Evolutionary conservation across 2,329 filamentous ascomycete genomes (phyloP), one percentile per base, ranked within the genome.

Genomic region (Hysterium pulicare): DNA sequence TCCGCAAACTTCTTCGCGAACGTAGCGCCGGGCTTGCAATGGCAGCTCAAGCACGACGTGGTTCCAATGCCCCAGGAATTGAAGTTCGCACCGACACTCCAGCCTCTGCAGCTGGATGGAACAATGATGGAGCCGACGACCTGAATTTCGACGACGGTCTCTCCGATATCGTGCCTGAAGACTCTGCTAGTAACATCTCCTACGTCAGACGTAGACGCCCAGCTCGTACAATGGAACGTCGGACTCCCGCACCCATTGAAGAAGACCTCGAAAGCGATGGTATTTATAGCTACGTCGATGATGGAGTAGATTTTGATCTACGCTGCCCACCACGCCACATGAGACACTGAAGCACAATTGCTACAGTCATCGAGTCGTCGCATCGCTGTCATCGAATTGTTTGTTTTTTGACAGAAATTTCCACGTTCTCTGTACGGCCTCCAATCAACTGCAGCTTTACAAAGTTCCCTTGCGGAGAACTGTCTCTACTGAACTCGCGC

Each of bases 131-230:
- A 16, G 53, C 53, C 32, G 65, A 68, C 33, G 49, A 49, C n/a
- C 63, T 66, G 35, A 53, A 55, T 6, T 46, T 67, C 21, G 68
- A 70, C 19, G 73, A 71, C 38, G 57, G 66, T 33, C 58, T 66
- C 45, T 72, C 67, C 31, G 71, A 72, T 52, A 72, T 91, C 37
- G 83, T 83, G 52, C 87, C 87, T 0, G 87, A 91, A 57, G 87
- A 91, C 64, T 85, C 80, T 41, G 87, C 87, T 19, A 90, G 86
- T 66, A 90, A 90, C 60, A 87, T 91, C 46, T 84, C 81, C 58
- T 86, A 82, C 59, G 84, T 83, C 40, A 68, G 84, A 53, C 75
- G 84, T 57, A 75, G 82, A 53, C 73, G 82, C 58, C 83, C 80
- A 32, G 86, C 84, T 73, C 72, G 83, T 58, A 77, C 81, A 54